Percentiles rank a stretch among this genome's conserved stretches.
These are phyloP conservation scores for Pyrenophora tritici-repentis DNA, from an alignment of 2,329 filamentous ascomycete species.

Conservation along the genomic window DNA sequence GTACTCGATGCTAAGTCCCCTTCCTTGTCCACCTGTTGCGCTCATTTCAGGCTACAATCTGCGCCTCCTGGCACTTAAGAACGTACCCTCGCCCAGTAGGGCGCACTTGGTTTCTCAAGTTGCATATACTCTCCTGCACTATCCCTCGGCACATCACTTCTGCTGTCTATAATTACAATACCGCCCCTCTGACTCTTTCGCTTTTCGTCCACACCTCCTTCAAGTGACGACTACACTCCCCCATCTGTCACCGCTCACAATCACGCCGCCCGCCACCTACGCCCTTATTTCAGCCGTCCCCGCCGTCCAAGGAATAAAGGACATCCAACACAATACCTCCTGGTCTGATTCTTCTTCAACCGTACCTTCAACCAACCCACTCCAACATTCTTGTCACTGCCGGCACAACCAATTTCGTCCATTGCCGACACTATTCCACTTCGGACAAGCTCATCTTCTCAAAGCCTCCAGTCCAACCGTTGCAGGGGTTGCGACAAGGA, in stretches of 20 bases:
- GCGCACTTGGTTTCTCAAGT: conserved; percentile 28
- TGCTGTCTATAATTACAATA: conserved; percentile 22
- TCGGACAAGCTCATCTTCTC: conserved; percentile 23
- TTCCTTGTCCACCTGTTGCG: conserved; percentile 27
- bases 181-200: conserved; percentile 34
- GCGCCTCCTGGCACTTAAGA: conserved; percentile 35
- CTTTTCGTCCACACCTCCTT: conserved; percentile 20
- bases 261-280: conserved; percentile 32
- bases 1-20: conserved; percentile 18
- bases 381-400: too few relatives aligned
- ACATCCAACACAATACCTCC: background rate
- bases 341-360: background rate
- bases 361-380: too few relatives aligned
- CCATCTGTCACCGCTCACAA: conserved; percentile 33
- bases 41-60: conserved; percentile 42
- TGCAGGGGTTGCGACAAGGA: conserved; percentile 18
- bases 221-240: conserved; percentile 19
- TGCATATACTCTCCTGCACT: conserved; percentile 25
- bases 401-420: conserved; percentile 1
- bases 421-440: conserved; percentile 25
- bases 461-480: conserved; percentile 16
- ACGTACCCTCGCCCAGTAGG: conserved; percentile 27
- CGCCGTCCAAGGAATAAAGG: background rate
- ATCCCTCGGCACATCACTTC: conserved; percentile 29
- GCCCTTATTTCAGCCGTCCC: conserved; percentile 12